Conservation (phyloP, 2,329 filamentous ascomycete genomes). For the Exophiala sideris region DNA sequence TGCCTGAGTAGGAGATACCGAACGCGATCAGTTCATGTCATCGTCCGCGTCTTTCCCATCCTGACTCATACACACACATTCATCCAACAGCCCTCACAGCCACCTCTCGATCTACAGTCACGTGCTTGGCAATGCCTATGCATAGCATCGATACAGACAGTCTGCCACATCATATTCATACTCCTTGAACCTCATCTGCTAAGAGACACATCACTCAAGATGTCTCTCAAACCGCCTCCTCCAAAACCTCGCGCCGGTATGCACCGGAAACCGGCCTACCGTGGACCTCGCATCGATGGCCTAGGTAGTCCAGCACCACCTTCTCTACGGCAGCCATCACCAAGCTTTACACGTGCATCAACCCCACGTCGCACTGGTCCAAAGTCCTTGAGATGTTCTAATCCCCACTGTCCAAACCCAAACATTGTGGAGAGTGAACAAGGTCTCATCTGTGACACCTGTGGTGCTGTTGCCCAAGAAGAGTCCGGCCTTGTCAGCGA, state of each 20-base stretch:
- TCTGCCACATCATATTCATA: not conserved
- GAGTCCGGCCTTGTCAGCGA: slow-evolving; percentile 85
- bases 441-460: slow-evolving; percentile 68
- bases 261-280: slow-evolving; percentile 11
- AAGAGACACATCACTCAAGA: not conserved
- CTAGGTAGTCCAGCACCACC: slow-evolving; percentile 19
- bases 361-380: slow-evolving; percentile 12
- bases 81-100: not conserved
- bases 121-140: slow-evolving; percentile 13
- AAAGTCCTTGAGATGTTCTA: slow-evolving; percentile 37
- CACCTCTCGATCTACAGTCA: slow-evolving; percentile 3
- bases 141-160: not conserved
- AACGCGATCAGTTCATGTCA: too few relatives aligned
- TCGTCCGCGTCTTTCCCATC: not conserved
- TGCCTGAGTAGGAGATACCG: too few relatives aligned
- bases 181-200: not conserved
- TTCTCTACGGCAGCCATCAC: slow-evolving; percentile 15
- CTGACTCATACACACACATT: slow-evolving; percentile 4
- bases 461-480: slow-evolving; percentile 79
- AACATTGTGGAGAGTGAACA: slow-evolving; percentile 47
- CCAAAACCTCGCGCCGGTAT: slow-evolving; percentile 17
- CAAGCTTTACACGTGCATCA: slow-evolving; percentile 13
- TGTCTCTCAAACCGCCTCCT: slow-evolving; percentile 15
- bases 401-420: slow-evolving; percentile 44
- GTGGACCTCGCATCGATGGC: slow-evolving; percentile 20